Evolutionary conservation across 1,284 basidiomycete species (phyloP).

Genomic region (Microbotryomycetes sp.): DNA sequence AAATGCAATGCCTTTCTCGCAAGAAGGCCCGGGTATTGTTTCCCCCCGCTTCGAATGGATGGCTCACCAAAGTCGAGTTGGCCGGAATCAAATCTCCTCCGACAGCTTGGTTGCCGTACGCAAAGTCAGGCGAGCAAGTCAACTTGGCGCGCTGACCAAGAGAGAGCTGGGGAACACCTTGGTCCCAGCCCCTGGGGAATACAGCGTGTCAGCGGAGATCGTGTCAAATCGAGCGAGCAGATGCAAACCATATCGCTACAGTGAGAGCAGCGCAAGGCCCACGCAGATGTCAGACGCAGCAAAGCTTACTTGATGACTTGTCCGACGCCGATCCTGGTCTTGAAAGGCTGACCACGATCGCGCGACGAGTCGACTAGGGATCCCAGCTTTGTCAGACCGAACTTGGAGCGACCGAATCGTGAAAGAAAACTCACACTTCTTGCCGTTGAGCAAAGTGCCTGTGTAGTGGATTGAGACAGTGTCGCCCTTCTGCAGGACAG

Average conservation of each 20-base stretch:
- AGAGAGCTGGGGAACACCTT: slow-evolving; percentile 43
- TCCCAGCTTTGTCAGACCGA: slow-evolving; percentile 20
- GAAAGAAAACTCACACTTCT: slow-evolving; percentile 7
- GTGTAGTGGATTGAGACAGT: slow-evolving; percentile 22
- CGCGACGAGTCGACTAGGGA: slow-evolving; percentile 39
- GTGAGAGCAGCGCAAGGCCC: too few relatives aligned
- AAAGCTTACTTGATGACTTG: slow-evolving; percentile 36
- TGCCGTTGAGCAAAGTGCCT: slow-evolving; percentile 16
- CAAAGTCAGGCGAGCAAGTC: slow-evolving; percentile 41
- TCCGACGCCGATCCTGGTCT: slow-evolving; percentile 37
- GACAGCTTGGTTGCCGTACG: slow-evolving; percentile 35
- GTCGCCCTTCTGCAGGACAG: slow-evolving; percentile 13
- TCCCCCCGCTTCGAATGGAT: not conserved
- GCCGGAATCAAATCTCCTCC: slow-evolving; percentile 37
- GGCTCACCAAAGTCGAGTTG: slow-evolving; percentile 22
- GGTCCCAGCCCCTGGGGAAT: slow-evolving; percentile 38
- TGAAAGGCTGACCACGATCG: slow-evolving; percentile 39
- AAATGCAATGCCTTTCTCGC: not conserved
- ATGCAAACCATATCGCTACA: too few relatives aligned
- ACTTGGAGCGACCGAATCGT: not conserved
- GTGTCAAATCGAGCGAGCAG: too few relatives aligned
- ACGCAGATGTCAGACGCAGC: not conserved
- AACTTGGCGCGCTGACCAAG: slow-evolving; percentile 40
- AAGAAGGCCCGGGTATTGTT: slow-evolving; percentile 3
- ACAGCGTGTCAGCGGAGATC: too few relatives aligned